Evolutionary conservation across 768 basidiomycete species (phyloP).

Genomic region (Termitomyces sp.): DNA sequence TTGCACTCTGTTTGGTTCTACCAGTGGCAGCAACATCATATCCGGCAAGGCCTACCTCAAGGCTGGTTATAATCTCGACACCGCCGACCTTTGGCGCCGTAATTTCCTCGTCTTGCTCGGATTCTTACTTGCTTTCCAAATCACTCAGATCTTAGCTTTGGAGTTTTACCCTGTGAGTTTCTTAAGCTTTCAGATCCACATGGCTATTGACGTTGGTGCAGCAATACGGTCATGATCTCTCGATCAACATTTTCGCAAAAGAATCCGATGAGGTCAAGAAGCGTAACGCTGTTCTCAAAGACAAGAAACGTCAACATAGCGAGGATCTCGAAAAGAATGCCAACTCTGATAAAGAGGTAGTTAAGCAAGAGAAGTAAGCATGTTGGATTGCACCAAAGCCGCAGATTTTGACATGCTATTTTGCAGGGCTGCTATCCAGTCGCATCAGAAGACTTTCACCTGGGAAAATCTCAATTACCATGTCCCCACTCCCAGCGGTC

Average conservation of each 20-base stretch:
- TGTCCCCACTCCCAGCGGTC: conserved; percentile 64
- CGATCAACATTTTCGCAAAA: conserved; percentile 57
- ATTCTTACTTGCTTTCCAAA: conserved; percentile 67
- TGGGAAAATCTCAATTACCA: conserved; percentile 80
- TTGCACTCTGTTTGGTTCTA: conserved; percentile 72
- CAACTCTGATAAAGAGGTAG: conserved; percentile 1
- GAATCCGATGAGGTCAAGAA: conserved; percentile 53
- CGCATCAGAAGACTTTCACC: conserved; percentile 63
- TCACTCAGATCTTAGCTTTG: conserved; percentile 63
- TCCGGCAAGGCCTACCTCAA: conserved; percentile 59
- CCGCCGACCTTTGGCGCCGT: conserved; percentile 57
- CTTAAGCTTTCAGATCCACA: neutral
- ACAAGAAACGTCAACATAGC: conserved; percentile 44
- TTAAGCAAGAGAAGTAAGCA: conserved; percentile 10
- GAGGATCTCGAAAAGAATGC: conserved; percentile 24
- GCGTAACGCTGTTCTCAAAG: conserved; percentile 48
- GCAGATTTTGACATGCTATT: neutral
- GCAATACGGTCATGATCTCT: conserved; percentile 49
- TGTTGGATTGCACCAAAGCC: neutral
- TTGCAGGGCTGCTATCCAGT: conserved; percentile 11
- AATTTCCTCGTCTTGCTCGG: conserved; percentile 70
- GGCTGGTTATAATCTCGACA: conserved; percentile 46
- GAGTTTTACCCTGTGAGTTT: conserved; percentile 58
- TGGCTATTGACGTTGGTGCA: conserved; percentile 17
- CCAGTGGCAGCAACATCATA: conserved; percentile 51